These are phyloP conservation scores for Candida golubevii DNA, from an alignment of 805 yeast species.

Conservation along the genomic window DNA sequence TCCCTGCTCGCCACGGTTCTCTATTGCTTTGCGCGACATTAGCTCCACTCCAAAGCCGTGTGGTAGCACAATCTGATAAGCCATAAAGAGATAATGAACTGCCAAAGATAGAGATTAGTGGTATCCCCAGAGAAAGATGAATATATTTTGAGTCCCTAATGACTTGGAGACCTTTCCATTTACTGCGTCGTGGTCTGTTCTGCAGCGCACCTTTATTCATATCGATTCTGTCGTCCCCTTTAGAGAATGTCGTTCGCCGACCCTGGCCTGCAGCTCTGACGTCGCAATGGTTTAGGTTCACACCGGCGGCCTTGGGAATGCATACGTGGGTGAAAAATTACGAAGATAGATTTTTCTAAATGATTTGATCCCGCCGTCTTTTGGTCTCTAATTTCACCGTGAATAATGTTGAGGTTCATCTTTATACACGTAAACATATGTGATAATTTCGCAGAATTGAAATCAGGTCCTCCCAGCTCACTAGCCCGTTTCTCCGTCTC, in stretches of 20 bases:
- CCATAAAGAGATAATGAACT: background rate
- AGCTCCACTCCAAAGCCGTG: conserved; percentile 8
- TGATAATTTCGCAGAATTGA: background rate
- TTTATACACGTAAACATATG: no score
- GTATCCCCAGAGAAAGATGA: background rate
- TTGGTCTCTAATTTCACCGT: background rate
- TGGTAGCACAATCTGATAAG: background rate
- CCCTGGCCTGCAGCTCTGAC: conserved; percentile 6
- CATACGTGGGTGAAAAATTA: no score
- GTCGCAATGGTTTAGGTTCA: conserved; percentile 4
- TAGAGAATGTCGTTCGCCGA: conserved; percentile 7
- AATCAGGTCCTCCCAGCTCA: background rate
- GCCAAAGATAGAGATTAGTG: background rate
- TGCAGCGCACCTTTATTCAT: background rate
- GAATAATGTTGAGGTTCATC: background rate
- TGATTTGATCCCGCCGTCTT: background rate
- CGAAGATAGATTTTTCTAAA: background rate
- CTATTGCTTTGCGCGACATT: conserved; percentile 8
- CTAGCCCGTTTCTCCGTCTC: conserved; percentile 1
- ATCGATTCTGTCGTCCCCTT: conserved; percentile 1
- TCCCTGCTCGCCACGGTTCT: background rate
- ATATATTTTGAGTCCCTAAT: no score
- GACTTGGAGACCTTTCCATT: no score
- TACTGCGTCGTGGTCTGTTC: no score
- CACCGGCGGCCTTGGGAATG: background rate